phyloP scores from a whole-genome alignment of 2,329 filamentous ascomycete species.

The Capronia americana region DNA sequence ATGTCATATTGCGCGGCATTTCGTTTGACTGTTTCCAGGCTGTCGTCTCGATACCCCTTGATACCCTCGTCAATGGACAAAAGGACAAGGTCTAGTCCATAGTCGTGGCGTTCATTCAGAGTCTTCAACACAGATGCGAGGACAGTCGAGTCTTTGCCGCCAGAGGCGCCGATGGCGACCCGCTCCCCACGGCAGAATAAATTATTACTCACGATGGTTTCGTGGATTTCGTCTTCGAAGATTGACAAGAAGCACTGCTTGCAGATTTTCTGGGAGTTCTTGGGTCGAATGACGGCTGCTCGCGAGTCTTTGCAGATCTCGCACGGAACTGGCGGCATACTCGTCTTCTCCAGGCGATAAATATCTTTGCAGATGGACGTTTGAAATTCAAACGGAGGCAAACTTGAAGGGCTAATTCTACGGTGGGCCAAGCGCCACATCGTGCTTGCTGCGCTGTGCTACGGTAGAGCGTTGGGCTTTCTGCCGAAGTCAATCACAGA shows the following conservation, averaged over 20 bases:
- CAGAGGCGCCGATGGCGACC: slow-evolving; percentile 93
- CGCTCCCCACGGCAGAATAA: slow-evolving; percentile 84
- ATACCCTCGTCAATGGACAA: slow-evolving; percentile 97
- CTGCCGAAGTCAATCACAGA: neutral
- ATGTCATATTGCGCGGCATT: slow-evolving; percentile 92
- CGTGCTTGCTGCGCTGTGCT: neutral
- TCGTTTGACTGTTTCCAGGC: slow-evolving; percentile 91
- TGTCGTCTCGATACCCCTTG: slow-evolving; percentile 95
- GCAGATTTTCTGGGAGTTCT: slow-evolving; percentile 94
- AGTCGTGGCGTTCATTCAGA: slow-evolving; percentile 85
- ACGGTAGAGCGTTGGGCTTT: slow-evolving; percentile 1
- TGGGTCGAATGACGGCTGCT: slow-evolving; percentile 89
- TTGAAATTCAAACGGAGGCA: neutral
- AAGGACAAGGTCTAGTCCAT: slow-evolving; percentile 83
- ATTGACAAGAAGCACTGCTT: slow-evolving; percentile 82
- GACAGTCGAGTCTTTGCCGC: slow-evolving; percentile 97
- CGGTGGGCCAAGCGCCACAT: slow-evolving; percentile 7
- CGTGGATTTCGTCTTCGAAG: slow-evolving; percentile 92
- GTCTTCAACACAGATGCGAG: slow-evolving; percentile 94
- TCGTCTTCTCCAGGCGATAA: neutral
- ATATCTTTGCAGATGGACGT: neutral
- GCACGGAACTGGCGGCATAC: slow-evolving; percentile 80
- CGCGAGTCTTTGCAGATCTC: slow-evolving; percentile 75
- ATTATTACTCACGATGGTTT: slow-evolving; percentile 82
- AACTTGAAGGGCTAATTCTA: neutral